phyloP scores from a whole-genome alignment of 2,329 filamentous ascomycete species.

The Dissoconium aciculare region DNA sequence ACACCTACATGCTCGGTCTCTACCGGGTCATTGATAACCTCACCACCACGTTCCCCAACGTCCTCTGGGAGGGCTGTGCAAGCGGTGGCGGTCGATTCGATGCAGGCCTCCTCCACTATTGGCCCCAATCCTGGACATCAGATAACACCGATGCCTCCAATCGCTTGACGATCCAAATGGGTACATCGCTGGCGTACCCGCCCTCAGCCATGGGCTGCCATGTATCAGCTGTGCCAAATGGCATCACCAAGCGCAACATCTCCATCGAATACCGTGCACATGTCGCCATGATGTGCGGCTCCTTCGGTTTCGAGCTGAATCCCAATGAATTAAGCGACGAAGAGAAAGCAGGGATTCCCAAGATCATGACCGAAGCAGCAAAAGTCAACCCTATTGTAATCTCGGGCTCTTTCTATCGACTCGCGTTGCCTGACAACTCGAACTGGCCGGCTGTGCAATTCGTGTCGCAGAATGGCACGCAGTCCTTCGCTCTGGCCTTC shows the following conservation, averaged over 20 bases:
- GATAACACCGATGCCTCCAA: slow-evolving; percentile 50
- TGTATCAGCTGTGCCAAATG: slow-evolving; percentile 46
- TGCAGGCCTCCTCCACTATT: slow-evolving; percentile 47
- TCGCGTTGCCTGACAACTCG: slow-evolving; percentile 42
- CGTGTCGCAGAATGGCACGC: slow-evolving; percentile 35
- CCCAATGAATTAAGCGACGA: slow-evolving; percentile 37
- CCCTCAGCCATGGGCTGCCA: slow-evolving; percentile 52
- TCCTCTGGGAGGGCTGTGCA: slow-evolving; percentile 53
- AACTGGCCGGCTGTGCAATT: slow-evolving; percentile 51
- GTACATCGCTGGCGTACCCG: slow-evolving; percentile 48
- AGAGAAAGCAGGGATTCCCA: slow-evolving; percentile 40
- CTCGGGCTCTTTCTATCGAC: slow-evolving; percentile 43
- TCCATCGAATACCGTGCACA: slow-evolving; percentile 47
- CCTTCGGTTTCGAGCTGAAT: slow-evolving; percentile 50
- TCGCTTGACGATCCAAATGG: slow-evolving; percentile 48
- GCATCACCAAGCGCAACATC: slow-evolving; percentile 39
- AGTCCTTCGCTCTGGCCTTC: slow-evolving; percentile 45
- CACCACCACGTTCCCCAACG: slow-evolving; percentile 43
- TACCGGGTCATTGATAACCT: slow-evolving; percentile 48
- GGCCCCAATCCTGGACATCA: slow-evolving; percentile 51
- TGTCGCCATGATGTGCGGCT: slow-evolving; percentile 54
- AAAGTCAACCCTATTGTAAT: slow-evolving; percentile 46
- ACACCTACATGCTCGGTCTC: slow-evolving; percentile 48
- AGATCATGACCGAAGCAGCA: slow-evolving; percentile 39
- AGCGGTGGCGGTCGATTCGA: slow-evolving; percentile 52